A percentile compares a stretch with the other conserved stretches of the same genome.
Conservation (phyloP, 257 asterid genomes). For the Anisodus acutangulus region DNA sequence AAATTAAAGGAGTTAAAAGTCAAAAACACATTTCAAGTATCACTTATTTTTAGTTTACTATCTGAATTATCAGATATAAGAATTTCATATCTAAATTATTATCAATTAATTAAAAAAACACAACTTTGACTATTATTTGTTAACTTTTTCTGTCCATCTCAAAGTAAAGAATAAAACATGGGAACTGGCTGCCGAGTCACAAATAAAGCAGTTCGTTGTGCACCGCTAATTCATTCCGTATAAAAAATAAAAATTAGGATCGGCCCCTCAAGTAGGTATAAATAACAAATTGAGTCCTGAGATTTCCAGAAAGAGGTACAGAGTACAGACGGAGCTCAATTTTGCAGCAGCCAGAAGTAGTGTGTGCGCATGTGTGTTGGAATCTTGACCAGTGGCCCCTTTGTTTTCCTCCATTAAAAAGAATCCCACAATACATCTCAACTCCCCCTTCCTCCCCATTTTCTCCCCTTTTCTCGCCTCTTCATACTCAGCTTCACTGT, state of each 20-base stretch:
- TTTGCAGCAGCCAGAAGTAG: conserved; percentile 13
- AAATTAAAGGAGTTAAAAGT: too few species aligned
- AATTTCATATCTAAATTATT: too few species aligned
- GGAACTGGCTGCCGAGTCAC: not conserved
- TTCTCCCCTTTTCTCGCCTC: conserved; percentile 3
- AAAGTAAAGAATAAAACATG: too few species aligned
- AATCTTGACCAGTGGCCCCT: conserved; percentile 48
- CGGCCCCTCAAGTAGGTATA: conserved; percentile 32
- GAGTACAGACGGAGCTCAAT: not conserved
- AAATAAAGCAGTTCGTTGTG: not conserved
- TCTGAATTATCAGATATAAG: too few species aligned
- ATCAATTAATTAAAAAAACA: too few species aligned
- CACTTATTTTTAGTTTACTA: too few species aligned
- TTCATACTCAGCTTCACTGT: conserved; percentile 30
- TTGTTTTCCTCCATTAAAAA: conserved; percentile 48
- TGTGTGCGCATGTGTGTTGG: not conserved
- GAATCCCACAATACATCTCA: not conserved
- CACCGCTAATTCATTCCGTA: not conserved
- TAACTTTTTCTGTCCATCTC: too few species aligned
- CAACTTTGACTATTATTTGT: too few species aligned
- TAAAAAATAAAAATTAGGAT: not conserved
- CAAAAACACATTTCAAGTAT: too few species aligned
- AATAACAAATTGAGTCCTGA: conserved; percentile 21
- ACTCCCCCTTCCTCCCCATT: not conserved
- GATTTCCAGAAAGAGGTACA: not conserved